phyloP scores from a whole-genome alignment of 345 rosid species.

The Salix suchowensis region DNA sequence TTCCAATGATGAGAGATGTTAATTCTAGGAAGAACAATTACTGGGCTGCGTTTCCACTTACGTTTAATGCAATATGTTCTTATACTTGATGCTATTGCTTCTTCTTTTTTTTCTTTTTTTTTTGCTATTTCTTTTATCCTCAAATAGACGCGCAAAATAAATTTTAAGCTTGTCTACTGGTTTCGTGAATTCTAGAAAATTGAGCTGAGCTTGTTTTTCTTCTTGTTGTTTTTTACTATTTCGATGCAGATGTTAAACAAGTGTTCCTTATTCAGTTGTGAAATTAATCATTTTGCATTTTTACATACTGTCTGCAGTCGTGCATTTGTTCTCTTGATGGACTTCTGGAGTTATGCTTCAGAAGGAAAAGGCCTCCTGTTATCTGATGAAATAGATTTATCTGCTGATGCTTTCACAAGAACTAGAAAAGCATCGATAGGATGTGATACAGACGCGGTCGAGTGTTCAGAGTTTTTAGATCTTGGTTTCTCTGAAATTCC shows the following conservation, averaged over 20 bases:
- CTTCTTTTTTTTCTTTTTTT: not conserved
- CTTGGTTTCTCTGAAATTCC: slow-evolving; percentile 30
- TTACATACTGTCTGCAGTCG: slow-evolving; percentile 6
- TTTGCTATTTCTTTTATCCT: not conserved
- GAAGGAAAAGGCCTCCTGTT: slow-evolving; percentile 40
- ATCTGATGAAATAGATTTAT: slow-evolving; percentile 36
- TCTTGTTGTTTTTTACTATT: not conserved
- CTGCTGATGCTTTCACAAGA: slow-evolving; percentile 36
- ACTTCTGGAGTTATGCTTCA: slow-evolving; percentile 44
- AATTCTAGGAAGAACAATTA: not conserved
- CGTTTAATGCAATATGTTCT: not conserved
- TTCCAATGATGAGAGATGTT: not conserved
- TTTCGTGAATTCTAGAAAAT: not conserved
- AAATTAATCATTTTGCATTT: not conserved
- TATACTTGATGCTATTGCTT: not conserved
- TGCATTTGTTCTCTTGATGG: slow-evolving; percentile 30
- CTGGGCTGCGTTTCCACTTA: not conserved
- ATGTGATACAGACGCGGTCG: slow-evolving; percentile 34
- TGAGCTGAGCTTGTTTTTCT: not conserved
- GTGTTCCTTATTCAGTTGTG: not conserved
- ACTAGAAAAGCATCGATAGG: slow-evolving; percentile 28
- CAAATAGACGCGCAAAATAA: not conserved
- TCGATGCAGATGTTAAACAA: not conserved
- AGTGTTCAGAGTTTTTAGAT: slow-evolving; percentile 32
- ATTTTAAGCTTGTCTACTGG: not conserved